Evolutionary conservation across 805 yeast genomes (phyloP), one percentile per base, ranked within the genome.

Genomic region (Candida yuanshanica): DNA sequence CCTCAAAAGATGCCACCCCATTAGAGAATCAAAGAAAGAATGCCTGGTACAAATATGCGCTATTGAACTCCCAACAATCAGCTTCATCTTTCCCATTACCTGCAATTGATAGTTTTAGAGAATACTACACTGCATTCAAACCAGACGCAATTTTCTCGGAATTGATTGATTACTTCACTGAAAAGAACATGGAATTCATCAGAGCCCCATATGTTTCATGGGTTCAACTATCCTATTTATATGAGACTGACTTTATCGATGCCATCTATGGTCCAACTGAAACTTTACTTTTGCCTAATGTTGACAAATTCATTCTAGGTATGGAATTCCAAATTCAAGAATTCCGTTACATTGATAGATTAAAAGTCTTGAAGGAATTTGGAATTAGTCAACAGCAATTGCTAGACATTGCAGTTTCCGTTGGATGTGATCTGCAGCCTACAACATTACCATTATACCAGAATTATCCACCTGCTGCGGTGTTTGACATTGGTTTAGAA

Each of bases 231-330:
- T 77, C 84, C 7, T 88, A 87, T 53, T 64, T 91, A 52, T 70
- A 72, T 46, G 73, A 73, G 35, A 68, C 67, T 37, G 69, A 67
- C 0, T 63, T 69, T 35, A 74, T 91, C 38, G 89, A 90, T 59
- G 79, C 83, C 5, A 77, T 90, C 27, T 85, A 79, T 61, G 96
- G 95, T 1, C 81, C 96, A 7, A 81, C 89, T 1, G 98, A 93
- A 52, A 70, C 80, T 29, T 64, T 90, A 34, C 65, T 91, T 57
- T 60, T 77, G 35, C 64, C 63, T 5, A 72, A 75, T 20, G 71
- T 83, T 21, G 93, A 86, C 43, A 82, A 77, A 49, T 78, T 89
- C 44, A 81, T 91, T 42, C 61, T 81, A 37, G 76, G 83, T 16
- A 72, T 89, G 70, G 95, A 85, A 45, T 73, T 79, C 46, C 77